A percentile compares a stretch with the other conserved stretches of the same genome.
Conservation (phyloP, 129 eudicot species). For the Cynara cardunculus region DNA sequence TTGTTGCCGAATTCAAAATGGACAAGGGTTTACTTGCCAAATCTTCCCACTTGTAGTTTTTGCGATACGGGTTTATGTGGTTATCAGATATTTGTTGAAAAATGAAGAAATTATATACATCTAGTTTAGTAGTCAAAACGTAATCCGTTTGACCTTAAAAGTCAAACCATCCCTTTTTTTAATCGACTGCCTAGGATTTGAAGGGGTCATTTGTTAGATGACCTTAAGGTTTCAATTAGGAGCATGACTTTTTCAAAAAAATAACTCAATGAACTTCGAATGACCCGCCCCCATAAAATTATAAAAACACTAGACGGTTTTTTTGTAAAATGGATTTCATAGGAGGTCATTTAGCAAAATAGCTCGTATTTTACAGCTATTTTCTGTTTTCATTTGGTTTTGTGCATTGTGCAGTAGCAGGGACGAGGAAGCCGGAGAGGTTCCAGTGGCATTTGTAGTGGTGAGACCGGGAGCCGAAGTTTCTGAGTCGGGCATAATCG, state of each 20-base stretch:
- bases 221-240: background rate
- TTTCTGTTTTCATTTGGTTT: background rate
- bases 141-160: background rate
- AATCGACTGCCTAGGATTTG: too few relatives aligned
- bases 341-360: background rate
- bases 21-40: background rate
- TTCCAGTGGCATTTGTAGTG: conserved; percentile 84
- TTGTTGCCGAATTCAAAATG: background rate
- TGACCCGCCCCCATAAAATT: background rate
- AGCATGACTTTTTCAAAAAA: background rate
- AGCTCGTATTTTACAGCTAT: background rate
- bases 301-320: background rate
- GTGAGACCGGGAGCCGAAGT: conserved; percentile 44
- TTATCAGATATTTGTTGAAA: background rate
- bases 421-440: conserved; percentile 91
- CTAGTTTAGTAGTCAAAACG: background rate
- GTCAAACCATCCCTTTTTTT: background rate
- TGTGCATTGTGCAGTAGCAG: conserved; percentile 31
- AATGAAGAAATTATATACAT: background rate
- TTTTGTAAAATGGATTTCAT: background rate
- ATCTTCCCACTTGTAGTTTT: background rate
- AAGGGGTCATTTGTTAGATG: background rate
- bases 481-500: conserved; percentile 43
- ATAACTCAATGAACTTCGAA: background rate
- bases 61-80: background rate